Evolutionary conservation across 768 basidiomycete genomes (phyloP).

Genomic region (Tulasnella calospora): DNA sequence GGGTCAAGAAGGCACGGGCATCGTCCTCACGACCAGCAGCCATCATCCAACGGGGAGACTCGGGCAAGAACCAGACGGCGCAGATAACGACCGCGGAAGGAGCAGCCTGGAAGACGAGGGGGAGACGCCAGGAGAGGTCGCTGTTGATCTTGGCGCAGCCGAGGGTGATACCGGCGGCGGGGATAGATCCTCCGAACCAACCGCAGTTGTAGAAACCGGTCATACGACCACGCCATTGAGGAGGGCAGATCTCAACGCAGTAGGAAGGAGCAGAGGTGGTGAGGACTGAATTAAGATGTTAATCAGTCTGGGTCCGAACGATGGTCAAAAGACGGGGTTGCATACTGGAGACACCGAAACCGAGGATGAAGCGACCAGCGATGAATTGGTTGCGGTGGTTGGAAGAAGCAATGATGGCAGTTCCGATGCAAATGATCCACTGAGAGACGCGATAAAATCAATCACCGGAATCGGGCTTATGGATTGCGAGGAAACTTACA

Average conservation of each 20-base stretch:
- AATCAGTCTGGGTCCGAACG: background rate
- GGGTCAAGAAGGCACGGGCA: conserved; percentile 46
- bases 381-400: conserved; percentile 47
- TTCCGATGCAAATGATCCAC: conserved; percentile 37
- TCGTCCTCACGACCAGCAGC: conserved; percentile 48
- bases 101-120: conserved; percentile 50
- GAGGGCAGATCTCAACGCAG: conserved; percentile 56
- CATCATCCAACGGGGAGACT: conserved; percentile 54
- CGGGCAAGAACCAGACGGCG: conserved; percentile 36
- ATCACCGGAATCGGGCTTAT: conserved; percentile 46
- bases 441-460: conserved; percentile 44
- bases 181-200: conserved; percentile 30
- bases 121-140: conserved; percentile 50
- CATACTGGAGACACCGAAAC: conserved; percentile 45
- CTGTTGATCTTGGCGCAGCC: conserved; percentile 35
- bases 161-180: conserved; percentile 31
- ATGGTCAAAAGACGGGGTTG: background rate
- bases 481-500: conserved; percentile 17
- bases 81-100: conserved; percentile 41
- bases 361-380: conserved; percentile 48
- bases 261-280: conserved; percentile 41
- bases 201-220: conserved; percentile 45
- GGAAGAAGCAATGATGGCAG: conserved; percentile 46
- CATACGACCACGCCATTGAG: conserved; percentile 52
- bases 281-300: conserved; percentile 29